Evolutionary conservation across 345 rosid genomes (phyloP).

Genomic region (Orychophragmus violaceus): DNA sequence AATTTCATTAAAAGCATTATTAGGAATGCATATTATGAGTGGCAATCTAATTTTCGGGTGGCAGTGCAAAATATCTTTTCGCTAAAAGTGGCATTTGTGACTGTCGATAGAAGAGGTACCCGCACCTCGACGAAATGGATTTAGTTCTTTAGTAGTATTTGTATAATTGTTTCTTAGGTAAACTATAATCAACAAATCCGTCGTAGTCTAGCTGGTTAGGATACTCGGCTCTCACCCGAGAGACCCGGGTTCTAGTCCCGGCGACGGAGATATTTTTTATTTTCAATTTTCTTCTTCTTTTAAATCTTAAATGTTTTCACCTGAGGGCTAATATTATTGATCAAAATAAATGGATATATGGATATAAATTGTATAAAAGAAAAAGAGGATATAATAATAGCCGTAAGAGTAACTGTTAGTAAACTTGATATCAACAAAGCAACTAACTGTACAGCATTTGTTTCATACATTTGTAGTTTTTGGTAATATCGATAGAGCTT

Average conservation of each 20-base stretch:
- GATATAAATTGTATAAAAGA: too few species aligned
- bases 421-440: neutral
- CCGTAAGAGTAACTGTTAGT: neutral
- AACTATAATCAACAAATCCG: neutral
- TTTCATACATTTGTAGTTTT: neutral
- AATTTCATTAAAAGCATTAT: too few species aligned
- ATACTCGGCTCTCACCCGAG: slow-evolving; percentile 77
- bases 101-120: too few species aligned
- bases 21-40: too few species aligned
- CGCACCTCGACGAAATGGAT: too few species aligned
- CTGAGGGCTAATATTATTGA: neutral
- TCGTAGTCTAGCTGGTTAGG: slow-evolving; percentile 59
- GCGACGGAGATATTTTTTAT: slow-evolving; percentile 41
- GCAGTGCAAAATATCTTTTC: too few species aligned
- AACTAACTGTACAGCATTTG: slow-evolving; percentile 4
- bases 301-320: neutral
- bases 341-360: neutral
- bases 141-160: neutral
- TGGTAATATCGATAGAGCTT: neutral
- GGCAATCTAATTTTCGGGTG: too few species aligned
- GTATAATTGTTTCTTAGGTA: neutral
- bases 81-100: too few species aligned
- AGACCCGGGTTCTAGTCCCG: slow-evolving; percentile 70
- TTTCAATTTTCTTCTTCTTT: neutral
- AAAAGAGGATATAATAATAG: neutral